Evolutionary conservation across 2,329 filamentous ascomycete species (phyloP), one percentile per base, ranked within the genome.

Genomic region (Pseudocercospora fuligena): DNA sequence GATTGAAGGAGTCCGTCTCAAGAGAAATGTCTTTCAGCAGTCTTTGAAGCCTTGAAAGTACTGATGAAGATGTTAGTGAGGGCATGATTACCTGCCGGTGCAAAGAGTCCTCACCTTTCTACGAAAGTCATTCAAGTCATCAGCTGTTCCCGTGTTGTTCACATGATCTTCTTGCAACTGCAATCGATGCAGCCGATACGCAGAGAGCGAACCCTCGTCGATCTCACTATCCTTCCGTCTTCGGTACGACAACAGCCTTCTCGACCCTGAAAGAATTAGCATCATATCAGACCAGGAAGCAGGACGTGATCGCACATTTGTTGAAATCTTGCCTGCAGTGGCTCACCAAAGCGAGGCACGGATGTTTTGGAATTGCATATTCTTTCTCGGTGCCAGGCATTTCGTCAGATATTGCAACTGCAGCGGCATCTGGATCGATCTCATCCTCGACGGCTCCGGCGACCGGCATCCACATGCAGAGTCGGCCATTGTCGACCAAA

Each of bases 381-480:
- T 94, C 91, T 65, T 90, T 87, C 54, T 80, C 78, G 62, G 80
- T 80, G 4, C 57, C 66, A 14, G 2, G 40, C 19, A 2, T 43
- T 5, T 43, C 40, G n/a, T 43, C 40, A 43, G 40, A 43, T 43
- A 19, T 60, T 57, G 40, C 47, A 31, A 27, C 62, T 11, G 69
- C 67, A 8, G 60, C 51, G 19, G 51, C 86, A 72, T 93, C 87
- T 67, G 92, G 89, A 75, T 92, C 61, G 33, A 49, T 29, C 36
- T 66, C 65, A 23, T 70, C 69, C 25, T 71, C 73, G 36, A 68
- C 65, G 0, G 93, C 68, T n/a, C 74, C 76, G 29, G 93, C 90
- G 0, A 93, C 97, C 0, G 95, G 95, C 92, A 98, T 97, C 95
- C 95, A 99, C 83, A 99, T 96, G 7, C 91, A 92, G 9, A 99